Base-by-base conservation (phyloP, 805 yeast genomes). In the Sungouiella blattae region DNA sequence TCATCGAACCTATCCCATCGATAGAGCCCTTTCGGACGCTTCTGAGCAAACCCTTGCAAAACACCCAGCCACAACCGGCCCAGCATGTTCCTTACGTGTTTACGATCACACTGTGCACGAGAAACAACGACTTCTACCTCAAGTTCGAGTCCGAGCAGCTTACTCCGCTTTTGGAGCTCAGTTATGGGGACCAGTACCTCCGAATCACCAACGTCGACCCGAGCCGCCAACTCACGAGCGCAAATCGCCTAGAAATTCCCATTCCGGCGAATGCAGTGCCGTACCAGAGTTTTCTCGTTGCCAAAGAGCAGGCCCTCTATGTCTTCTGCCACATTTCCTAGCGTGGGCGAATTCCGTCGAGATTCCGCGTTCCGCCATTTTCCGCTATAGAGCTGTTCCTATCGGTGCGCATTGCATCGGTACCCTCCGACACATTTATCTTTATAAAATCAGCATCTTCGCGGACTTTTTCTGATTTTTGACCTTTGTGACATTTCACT, bases 131-230 rank as follows among this genome's bases (percentile, higher is more conserved):
- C 4, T 27, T 33, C 20, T 28, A 21, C 17, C 23, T 54, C 32
- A 46, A 49, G 38, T 36, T 57, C 25, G 42, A 33, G 25, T 47
- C 52, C 6, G 20, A 40, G 4, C 54, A 55, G 24, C 35, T 51
- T 24, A 37, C 43, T 4, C 37, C 40, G 11, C 14, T 26, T 32
- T 16, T 52, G 13, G 30, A 28, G 11, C 30, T 48, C 16, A n/a
- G 35, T 3, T 46, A 45, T 36, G 26, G 22, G 9, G 18, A 32
- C 12, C 27, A 36, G 11, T 16, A 33, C 15, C 21, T 52, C 21
- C 17, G 26, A 11, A 9, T 55, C 12, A 33, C 16, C 9, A 44
- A 46, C 28, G 30, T 20, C 9, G 50, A 56, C 24, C 27, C 39
- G 14, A 22, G 23, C 3, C 31, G 49, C 11, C 12, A 20, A 8